Percentiles rank a stretch among this genome's conserved stretches.
Evolutionary conservation across 2,329 filamentous ascomycete genomes (phyloP).

Genomic region (Septoria petroselini): DNA sequence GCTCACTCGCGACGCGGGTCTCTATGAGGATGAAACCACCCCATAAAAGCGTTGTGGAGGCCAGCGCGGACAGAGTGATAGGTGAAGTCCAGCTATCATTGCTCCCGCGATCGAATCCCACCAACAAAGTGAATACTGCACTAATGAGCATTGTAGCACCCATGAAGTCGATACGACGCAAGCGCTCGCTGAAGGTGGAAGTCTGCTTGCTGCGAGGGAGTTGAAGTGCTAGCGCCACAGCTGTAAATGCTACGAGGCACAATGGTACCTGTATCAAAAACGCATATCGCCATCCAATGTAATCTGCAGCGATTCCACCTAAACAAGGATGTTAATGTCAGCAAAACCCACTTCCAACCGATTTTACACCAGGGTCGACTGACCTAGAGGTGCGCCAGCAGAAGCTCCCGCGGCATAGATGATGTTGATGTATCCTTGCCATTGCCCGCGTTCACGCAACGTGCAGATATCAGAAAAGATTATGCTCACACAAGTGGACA

Average conservation of each 20-base stretch:
- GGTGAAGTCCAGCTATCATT: conserved; percentile 66
- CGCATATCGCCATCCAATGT: conserved; percentile 72
- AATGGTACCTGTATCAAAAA: conserved; percentile 70
- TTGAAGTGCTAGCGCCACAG: conserved; percentile 62
- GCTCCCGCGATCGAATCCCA: conserved; percentile 69
- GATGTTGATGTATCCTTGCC: conserved; percentile 72
- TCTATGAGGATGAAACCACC: conserved; percentile 67
- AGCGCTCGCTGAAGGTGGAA: conserved; percentile 64
- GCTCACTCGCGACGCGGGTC: conserved; percentile 63
- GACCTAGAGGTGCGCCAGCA: conserved; percentile 64
- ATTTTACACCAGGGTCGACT: too few relatives aligned
- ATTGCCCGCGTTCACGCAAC: conserved; percentile 65
- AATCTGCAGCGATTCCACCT: conserved; percentile 64
- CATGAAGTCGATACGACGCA: conserved; percentile 68
- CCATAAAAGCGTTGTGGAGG: conserved; percentile 58
- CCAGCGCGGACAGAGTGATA: conserved; percentile 58
- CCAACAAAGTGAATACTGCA: conserved; percentile 63
- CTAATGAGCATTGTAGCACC: conserved; percentile 64
- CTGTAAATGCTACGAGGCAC: conserved; percentile 61
- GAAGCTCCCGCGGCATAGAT: conserved; percentile 67
- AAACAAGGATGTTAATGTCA: too few relatives aligned
- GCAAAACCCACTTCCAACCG: too few relatives aligned
- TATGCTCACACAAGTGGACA: conserved; percentile 67
- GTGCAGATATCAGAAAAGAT: conserved; percentile 69
- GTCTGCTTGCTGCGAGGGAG: conserved; percentile 49